These are phyloP conservation scores for Aureobasidium sp. DNA, from an alignment of 2,329 filamentous ascomycete genomes.

Conservation along the genomic window DNA sequence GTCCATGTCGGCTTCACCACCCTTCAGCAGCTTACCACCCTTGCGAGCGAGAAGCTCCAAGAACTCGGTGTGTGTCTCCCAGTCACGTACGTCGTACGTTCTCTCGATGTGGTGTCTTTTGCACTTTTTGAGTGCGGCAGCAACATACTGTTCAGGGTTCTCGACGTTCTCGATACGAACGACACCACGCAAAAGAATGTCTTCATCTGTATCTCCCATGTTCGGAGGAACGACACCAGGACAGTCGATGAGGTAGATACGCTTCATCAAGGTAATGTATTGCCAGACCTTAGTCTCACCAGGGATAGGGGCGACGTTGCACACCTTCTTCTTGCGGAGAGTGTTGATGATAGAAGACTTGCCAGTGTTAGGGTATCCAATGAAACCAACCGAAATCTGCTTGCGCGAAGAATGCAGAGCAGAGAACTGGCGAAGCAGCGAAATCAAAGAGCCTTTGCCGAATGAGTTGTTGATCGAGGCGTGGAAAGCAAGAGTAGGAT, in stretches of 20 bases:
- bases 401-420: slow-evolving; percentile 82
- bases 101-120: slow-evolving; percentile 83
- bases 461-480: slow-evolving; percentile 93
- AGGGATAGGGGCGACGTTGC: slow-evolving; percentile 86
- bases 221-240: slow-evolving; percentile 93
- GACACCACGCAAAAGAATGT: slow-evolving; percentile 82
- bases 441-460: slow-evolving; percentile 89
- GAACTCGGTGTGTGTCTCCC: slow-evolving; percentile 69
- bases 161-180: slow-evolving; percentile 94
- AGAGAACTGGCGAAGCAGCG: slow-evolving; percentile 86
- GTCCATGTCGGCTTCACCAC: slow-evolving; percentile 90
- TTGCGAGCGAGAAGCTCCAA: slow-evolving; percentile 82
- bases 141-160: slow-evolving; percentile 92
- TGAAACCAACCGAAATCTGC: slow-evolving; percentile 86
- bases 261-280: slow-evolving; percentile 90
- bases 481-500: slow-evolving; percentile 91
- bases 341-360: slow-evolving; percentile 98
- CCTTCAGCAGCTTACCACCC: slow-evolving; percentile 74
- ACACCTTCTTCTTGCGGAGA: slow-evolving; percentile 85
- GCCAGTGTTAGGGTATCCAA: slow-evolving; percentile 86
- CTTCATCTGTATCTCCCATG: slow-evolving; percentile 70
- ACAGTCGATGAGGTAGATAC: slow-evolving; percentile 92
- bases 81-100: slow-evolving; percentile 82
- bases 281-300: slow-evolving; percentile 98
- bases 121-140: slow-evolving; percentile 68